Percentiles rank a stretch among this genome's conserved stretches.
Conservation (phyloP, 2,329 filamentous ascomycete genomes). For the Exophiala alcalophila region DNA sequence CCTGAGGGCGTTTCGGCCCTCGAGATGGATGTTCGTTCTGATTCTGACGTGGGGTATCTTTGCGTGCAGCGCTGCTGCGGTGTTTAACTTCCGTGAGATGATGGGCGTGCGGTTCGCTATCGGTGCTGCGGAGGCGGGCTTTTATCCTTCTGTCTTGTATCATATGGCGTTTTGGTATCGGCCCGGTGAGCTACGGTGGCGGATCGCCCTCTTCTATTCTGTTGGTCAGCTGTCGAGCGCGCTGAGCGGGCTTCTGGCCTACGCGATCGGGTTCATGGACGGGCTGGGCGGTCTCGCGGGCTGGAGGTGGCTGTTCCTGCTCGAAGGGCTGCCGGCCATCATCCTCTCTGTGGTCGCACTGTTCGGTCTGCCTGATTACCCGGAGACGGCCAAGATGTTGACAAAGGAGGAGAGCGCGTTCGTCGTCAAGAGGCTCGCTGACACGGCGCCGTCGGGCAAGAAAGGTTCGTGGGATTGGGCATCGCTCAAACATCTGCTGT, state of each 20-base stretch:
- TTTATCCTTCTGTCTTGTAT: slow-evolving; percentile 52
- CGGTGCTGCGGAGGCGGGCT: slow-evolving; percentile 41
- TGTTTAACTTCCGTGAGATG: slow-evolving; percentile 27
- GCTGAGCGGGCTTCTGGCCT: slow-evolving; percentile 58
- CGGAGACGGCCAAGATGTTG: slow-evolving; percentile 30
- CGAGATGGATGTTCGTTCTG: slow-evolving; percentile 22
- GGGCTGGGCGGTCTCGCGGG: slow-evolving; percentile 54
- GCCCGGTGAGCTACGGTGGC: slow-evolving; percentile 53
- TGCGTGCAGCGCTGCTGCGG: slow-evolving; percentile 22
- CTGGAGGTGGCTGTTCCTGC: slow-evolving; percentile 60
- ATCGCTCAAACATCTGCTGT: slow-evolving; percentile 34
- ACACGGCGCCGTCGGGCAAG: slow-evolving; percentile 18
- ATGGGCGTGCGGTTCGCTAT: slow-evolving; percentile 32
- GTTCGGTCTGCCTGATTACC: slow-evolving; percentile 22
- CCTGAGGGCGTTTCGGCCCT: slow-evolving; percentile 20
- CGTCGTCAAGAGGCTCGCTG: slow-evolving; percentile 35
- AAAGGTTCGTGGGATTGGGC: slow-evolving; percentile 28
- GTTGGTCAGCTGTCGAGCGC: slow-evolving; percentile 60
- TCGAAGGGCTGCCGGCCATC: slow-evolving; percentile 48
- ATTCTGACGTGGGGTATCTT: slow-evolving; percentile 27
- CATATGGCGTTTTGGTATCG: slow-evolving; percentile 67
- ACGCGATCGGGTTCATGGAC: slow-evolving; percentile 59
- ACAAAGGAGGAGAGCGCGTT: slow-evolving; percentile 27
- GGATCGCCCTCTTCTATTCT: slow-evolving; percentile 59
- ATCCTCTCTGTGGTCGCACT: slow-evolving; percentile 30